phyloP scores from a whole-genome alignment of 2,329 filamentous ascomycete species.

The Domatiomyces catenatus region DNA sequence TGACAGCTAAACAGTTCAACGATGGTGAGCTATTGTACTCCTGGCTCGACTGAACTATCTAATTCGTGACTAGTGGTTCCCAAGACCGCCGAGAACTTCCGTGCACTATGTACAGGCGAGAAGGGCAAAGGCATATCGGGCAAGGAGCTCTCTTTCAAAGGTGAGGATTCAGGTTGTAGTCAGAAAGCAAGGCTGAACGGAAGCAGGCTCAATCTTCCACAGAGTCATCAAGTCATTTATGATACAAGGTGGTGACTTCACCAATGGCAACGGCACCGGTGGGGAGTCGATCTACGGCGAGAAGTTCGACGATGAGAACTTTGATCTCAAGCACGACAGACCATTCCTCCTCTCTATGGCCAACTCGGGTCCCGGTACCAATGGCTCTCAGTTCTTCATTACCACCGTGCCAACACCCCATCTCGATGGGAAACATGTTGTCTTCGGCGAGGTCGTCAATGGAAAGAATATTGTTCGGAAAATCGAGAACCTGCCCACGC shows the following conservation, averaged over 20 bases:
- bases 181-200: constrained; percentile 3
- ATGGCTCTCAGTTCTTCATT: constrained; percentile 96
- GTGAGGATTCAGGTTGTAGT: constrained; percentile 19
- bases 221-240: constrained; percentile 98
- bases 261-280: constrained; percentile 80
- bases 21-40: constrained; percentile 7
- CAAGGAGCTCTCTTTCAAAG: constrained; percentile 83
- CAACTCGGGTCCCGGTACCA: constrained; percentile 87
- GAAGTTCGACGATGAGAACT: constrained; percentile 97
- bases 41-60: constrained; percentile 33
- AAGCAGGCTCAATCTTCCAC: constrained; percentile 65
- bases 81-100: constrained; percentile 95
- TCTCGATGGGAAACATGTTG: constrained; percentile 90
- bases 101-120: constrained; percentile 83
- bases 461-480: constrained; percentile 84
- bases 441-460: constrained; percentile 85
- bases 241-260: constrained; percentile 98
- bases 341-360: constrained; percentile 96
- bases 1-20: constrained; percentile 12
- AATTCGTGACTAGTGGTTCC: constrained; percentile 47
- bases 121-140: constrained; percentile 70
- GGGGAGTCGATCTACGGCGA: constrained; percentile 95
- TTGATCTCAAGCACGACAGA: constrained; percentile 76
- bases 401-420: constrained; percentile 92
- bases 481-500: constrained; percentile 69